Conservation (phyloP, 129 eudicot genomes). For the Heracleum sosnowskyi region DNA sequence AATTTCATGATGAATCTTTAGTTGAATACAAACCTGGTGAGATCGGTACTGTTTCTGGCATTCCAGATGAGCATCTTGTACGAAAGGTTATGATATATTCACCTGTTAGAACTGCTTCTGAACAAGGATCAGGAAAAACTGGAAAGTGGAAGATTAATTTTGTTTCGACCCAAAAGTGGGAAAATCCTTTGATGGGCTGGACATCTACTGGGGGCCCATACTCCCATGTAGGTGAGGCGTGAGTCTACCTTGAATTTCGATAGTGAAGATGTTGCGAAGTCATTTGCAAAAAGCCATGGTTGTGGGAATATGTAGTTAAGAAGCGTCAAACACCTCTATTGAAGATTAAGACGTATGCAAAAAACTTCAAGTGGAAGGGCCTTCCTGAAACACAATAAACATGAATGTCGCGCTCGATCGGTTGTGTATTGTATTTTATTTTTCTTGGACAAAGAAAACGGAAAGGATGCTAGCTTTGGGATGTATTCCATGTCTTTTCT, state of each 20-base stretch:
- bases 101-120: constrained; percentile 54
- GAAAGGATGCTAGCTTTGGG: not conserved
- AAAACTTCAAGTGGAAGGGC: constrained; percentile 99
- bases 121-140: constrained; percentile 63
- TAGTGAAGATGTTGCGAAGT: constrained; percentile 67
- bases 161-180: constrained; percentile 80
- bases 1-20: constrained; percentile 27
- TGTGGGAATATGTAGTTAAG: constrained; percentile 95
- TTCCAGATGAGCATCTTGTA: constrained; percentile 53
- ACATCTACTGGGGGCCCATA: constrained; percentile 97
- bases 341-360: constrained; percentile 89
- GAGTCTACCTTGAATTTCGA: constrained; percentile 64
- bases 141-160: constrained; percentile 58
- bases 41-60: constrained; percentile 49
- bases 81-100: constrained; percentile 45
- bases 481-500: not conserved
- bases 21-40: constrained; percentile 40
- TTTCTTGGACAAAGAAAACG: not conserved
- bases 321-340: constrained; percentile 81
- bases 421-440: not conserved
- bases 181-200: constrained; percentile 98
- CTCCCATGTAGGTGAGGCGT: constrained; percentile 91
- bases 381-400: constrained; percentile 42
- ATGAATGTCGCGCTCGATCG: not conserved
- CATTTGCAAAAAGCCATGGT: constrained; percentile 87